Percentiles rank a stretch among this genome's conserved stretches.
Conservation (phyloP, 805 yeast genomes). For the Lachancea mirantina region DNA sequence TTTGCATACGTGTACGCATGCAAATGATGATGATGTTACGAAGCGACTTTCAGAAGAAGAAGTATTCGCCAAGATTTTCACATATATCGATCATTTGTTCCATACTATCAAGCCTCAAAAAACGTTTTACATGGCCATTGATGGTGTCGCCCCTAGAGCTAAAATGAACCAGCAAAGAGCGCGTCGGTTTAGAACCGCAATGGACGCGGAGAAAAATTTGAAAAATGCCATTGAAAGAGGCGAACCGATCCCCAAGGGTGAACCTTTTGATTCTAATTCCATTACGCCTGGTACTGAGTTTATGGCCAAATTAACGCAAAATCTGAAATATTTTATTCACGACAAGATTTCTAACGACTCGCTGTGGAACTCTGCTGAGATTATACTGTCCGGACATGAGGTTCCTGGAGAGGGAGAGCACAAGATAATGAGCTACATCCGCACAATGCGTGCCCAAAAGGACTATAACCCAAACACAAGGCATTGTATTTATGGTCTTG, state of each 20-base stretch:
- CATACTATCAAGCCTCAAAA: constrained; percentile 80
- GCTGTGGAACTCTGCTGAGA: constrained; percentile 71
- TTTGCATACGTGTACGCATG: constrained; percentile 87
- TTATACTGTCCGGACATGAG: constrained; percentile 85
- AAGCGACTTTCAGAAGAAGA: constrained; percentile 79
- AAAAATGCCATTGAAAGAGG: constrained; percentile 70
- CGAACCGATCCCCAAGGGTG: constrained; percentile 64
- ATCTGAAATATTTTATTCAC: constrained; percentile 79
- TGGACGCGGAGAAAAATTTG: constrained; percentile 78
- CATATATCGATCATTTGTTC: constrained; percentile 89
- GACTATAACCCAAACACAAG: constrained; percentile 73
- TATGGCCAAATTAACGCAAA: constrained; percentile 80
- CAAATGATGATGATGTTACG: constrained; percentile 59
- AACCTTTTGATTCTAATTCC: constrained; percentile 82
- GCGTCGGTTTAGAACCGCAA: constrained; percentile 88
- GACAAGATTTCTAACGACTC: constrained; percentile 82
- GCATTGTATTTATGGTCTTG: constrained; percentile 92
- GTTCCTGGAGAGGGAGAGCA: constrained; percentile 99
- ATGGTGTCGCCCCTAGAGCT: constrained; percentile 98
- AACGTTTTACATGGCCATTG: constrained; percentile 91
- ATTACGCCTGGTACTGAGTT: constrained; percentile 97
- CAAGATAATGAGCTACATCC: constrained; percentile 88
- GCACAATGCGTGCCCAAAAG: constrained; percentile 66
- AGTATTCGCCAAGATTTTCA: constrained; percentile 86
- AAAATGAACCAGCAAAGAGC: constrained; percentile 98